Evolutionary conservation across 495 filamentous ascomycete genomes (phyloP).

Genomic region (Amphirosellinia nigrospora): DNA sequence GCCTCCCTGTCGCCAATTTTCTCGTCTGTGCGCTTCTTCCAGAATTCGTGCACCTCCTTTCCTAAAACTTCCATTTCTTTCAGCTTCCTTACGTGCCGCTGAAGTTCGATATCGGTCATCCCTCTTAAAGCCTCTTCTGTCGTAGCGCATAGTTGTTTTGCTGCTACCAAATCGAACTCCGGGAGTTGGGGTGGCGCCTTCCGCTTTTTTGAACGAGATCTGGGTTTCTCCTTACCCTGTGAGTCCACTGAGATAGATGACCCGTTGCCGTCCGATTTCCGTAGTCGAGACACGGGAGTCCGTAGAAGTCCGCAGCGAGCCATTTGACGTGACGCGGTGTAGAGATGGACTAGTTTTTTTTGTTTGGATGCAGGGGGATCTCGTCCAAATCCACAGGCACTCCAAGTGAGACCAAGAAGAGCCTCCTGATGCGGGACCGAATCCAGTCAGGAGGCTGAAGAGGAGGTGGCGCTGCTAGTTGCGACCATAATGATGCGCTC

Average conservation of each 20-base stretch:
- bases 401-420: slow-evolving; percentile 94
- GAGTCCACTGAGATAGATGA: slow-evolving; percentile 64
- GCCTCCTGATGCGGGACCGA: slow-evolving; percentile 89
- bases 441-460: slow-evolving; percentile 98
- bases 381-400: slow-evolving; percentile 97
- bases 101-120: slow-evolving; percentile 77
- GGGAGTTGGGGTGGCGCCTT: slow-evolving; percentile 72
- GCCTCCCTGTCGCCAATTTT: slow-evolving; percentile 90
- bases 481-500: slow-evolving; percentile 92
- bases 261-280: slow-evolving; percentile 57
- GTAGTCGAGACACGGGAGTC: slow-evolving; percentile 59
- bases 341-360: slow-evolving; percentile 93
- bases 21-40: slow-evolving; percentile 83
- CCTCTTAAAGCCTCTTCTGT: slow-evolving; percentile 81
- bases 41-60: slow-evolving; percentile 82
- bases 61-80: slow-evolving; percentile 71
- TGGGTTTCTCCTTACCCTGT: slow-evolving; percentile 49
- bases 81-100: slow-evolving; percentile 72
- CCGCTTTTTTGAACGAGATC: slow-evolving; percentile 49
- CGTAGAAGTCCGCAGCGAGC: slow-evolving; percentile 54
- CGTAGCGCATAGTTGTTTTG: slow-evolving; percentile 77
- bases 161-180: slow-evolving; percentile 76
- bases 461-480: slow-evolving; percentile 92
- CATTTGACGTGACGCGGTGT: slow-evolving; percentile 62
- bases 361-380: slow-evolving; percentile 96